Evolutionary conservation across 495 filamentous ascomycete species (phyloP), one percentile per base, ranked within the genome.

Genomic region (Podospora bellae-mahoneyi): DNA sequence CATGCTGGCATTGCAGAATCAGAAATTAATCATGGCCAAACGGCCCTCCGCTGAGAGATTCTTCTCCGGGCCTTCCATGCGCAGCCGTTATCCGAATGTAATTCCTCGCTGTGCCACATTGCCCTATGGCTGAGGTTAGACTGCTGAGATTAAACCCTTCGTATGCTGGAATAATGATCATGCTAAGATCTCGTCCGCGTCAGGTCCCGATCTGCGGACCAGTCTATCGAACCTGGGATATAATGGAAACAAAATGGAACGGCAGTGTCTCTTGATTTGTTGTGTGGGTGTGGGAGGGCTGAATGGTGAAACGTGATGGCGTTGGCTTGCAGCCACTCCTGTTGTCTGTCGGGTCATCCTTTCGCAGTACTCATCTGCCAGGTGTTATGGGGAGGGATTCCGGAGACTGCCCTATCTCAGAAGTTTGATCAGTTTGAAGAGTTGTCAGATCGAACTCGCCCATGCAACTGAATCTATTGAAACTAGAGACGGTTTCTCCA

Each of bases 221-320:
- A 48, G 15, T 23, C 39, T 18, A 13, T 48, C 15, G 39, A 13
- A 48, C 7, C 39, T 48, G 7, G 39, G 39, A 48, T 48, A 48
- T 48, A 5, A 10, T 28, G 60, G 30, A 62, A 62, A 62, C 60
- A 32, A 62, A 61, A 62, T 13, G 39, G 39, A 48, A 18, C 23
- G 23, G 23, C 20, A 20, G 60, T 58, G 18, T 58, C 55, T 19
- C 6, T 7, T 58, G 55, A 58, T 58, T 58, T 34, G 30, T 62
- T 20, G 23, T 28, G 4, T 27, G 26, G 56, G 20, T 48, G 28
- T 15, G 39, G 30, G 66, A 65, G 58, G 71, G 71, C 19, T 67
- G 59, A 54, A 60, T 23, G 34, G 26, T 73, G 68, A 73, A 73
- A 73, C 71, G 32, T 15, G 34, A 60, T 63, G 71, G 68, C 65